Evolutionary conservation across 2,329 filamentous ascomycete genomes (phyloP).

Genomic region (Colletotrichum lentis): DNA sequence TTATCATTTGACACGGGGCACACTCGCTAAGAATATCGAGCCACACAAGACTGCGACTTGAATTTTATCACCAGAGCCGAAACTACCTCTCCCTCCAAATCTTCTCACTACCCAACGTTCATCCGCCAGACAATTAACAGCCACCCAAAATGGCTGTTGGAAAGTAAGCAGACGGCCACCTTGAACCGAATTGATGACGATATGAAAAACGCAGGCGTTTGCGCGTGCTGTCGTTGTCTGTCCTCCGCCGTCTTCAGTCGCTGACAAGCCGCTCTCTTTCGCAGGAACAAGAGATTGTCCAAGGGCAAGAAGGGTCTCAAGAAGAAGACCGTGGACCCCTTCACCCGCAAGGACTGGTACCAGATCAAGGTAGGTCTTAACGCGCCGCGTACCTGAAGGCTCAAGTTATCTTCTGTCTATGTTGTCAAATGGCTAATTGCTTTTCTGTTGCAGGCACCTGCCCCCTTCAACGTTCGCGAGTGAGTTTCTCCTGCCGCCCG

Average conservation of each 20-base stretch:
- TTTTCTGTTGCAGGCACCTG: slow-evolving; percentile 72
- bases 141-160: slow-evolving; percentile 66
- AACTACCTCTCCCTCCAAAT: slow-evolving; percentile 52
- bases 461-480: slow-evolving; percentile 96
- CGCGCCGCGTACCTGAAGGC: slow-evolving; percentile 39
- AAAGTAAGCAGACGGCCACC: slow-evolving; percentile 56
- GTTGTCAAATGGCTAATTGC: slow-evolving; percentile 41
- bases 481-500: slow-evolving; percentile 63
- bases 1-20: slow-evolving; percentile 23
- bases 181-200: neutral
- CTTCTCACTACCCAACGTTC: slow-evolving; percentile 55
- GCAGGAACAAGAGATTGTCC: slow-evolving; percentile 99
- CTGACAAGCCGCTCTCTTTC: slow-evolving; percentile 41
- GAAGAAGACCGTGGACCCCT: slow-evolving; percentile 98
- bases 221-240: slow-evolving; percentile 7
- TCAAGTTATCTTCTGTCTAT: neutral
- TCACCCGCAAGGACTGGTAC: slow-evolving; percentile 99
- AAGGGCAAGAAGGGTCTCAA: slow-evolving; percentile 99
- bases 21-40: slow-evolving; percentile 43
- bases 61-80: slow-evolving; percentile 43
- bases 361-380: slow-evolving; percentile 79
- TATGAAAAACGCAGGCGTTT: neutral
- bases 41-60: slow-evolving; percentile 42
- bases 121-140: slow-evolving; percentile 57
- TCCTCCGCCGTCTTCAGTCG: slow-evolving; percentile 24